Evolutionary conservation across 495 filamentous ascomycete genomes (phyloP).

Genomic region (Hyaloscypha variabilis): DNA sequence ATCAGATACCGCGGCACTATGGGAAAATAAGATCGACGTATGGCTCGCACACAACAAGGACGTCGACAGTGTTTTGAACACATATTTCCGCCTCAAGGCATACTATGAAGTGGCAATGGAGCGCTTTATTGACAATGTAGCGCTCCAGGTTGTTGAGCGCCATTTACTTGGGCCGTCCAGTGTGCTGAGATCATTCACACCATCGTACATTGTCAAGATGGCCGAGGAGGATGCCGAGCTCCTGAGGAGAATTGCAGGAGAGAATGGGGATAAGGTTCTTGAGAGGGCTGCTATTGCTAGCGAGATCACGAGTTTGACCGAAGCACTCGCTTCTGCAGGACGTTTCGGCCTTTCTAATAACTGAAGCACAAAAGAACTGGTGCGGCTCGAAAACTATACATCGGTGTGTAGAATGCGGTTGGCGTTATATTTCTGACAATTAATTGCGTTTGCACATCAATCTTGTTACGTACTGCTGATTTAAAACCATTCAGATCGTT

Average conservation of each 20-base stretch:
- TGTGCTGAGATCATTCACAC: background rate
- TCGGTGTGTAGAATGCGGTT: too few species aligned
- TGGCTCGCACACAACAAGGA: background rate
- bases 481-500: too few species aligned
- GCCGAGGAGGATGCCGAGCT: background rate
- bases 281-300: background rate
- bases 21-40: background rate
- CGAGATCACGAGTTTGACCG: background rate
- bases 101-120: slow-evolving; percentile 1
- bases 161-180: background rate
- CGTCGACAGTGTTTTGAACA: background rate
- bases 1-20: background rate
- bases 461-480: too few species aligned
- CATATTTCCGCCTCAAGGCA: background rate
- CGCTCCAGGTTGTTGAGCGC: background rate
- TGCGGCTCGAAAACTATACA: too few species aligned
- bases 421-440: too few species aligned
- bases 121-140: background rate
- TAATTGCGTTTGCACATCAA: too few species aligned
- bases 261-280: background rate
- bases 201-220: slow-evolving; percentile 1
- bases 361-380: background rate
- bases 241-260: background rate
- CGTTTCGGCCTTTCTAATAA: background rate
- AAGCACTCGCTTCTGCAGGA: background rate